These are phyloP conservation scores for Streptanthus diversifolius DNA, from an alignment of 345 rosid genomes.

Conservation along the genomic window DNA sequence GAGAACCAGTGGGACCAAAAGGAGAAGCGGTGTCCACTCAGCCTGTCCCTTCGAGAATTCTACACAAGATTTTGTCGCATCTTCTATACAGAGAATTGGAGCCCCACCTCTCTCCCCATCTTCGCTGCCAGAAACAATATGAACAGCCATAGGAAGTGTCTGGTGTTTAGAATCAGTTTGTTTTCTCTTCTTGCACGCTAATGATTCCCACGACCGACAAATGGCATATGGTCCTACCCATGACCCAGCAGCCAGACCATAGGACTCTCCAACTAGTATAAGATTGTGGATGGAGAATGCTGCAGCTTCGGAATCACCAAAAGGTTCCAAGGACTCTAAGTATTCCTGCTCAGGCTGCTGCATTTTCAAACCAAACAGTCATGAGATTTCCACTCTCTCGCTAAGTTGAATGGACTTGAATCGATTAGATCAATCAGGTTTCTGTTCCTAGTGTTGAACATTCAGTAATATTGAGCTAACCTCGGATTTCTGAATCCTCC, in stretches of 20 bases:
- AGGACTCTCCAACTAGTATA: slow-evolving; percentile 62
- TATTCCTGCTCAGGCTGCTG: slow-evolving; percentile 67
- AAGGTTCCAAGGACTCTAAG: slow-evolving; percentile 66
- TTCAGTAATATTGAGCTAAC: slow-evolving; percentile 31
- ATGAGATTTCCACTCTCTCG: not conserved
- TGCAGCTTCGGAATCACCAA: slow-evolving; percentile 69
- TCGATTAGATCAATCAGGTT: not conserved
- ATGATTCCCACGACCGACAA: slow-evolving; percentile 84
- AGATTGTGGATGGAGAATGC: slow-evolving; percentile 88
- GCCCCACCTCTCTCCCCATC: slow-evolving; percentile 98
- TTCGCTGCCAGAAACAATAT: slow-evolving; percentile 86
- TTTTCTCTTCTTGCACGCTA: slow-evolving; percentile 51
- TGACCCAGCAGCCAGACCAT: slow-evolving; percentile 96
- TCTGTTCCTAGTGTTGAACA: not conserved
- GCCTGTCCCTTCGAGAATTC: slow-evolving; percentile 60
- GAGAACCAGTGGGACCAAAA: slow-evolving; percentile 93
- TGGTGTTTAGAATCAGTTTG: slow-evolving; percentile 35
- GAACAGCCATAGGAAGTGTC: slow-evolving; percentile 78
- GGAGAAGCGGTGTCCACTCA: slow-evolving; percentile 78
- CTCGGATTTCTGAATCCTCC: slow-evolving; percentile 60
- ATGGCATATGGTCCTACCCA: slow-evolving; percentile 98
- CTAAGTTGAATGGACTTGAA: not conserved
- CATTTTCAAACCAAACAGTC: slow-evolving; percentile 32
- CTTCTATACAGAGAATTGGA: slow-evolving; percentile 81
- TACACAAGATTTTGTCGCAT: slow-evolving; percentile 60